Conservation (phyloP, 148 eudicot species). For the Spergularia marina region DNA sequence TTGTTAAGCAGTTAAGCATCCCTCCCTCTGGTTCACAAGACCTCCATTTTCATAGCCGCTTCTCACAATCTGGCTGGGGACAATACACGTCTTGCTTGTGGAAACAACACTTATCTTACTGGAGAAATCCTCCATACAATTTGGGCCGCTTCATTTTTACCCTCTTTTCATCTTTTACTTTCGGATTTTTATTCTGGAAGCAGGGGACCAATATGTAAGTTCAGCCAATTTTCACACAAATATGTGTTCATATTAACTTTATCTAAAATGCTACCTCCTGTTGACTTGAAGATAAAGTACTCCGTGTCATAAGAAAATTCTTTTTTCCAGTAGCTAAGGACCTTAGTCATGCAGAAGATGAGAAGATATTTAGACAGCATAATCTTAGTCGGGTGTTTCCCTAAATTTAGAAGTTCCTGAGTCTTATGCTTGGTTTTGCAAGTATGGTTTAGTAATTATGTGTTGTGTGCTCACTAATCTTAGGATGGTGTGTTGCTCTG, state of each 20-base stretch:
- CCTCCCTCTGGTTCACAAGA: constrained; percentile 60
- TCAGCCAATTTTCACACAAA: neutral
- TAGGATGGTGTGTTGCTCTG: too few species aligned
- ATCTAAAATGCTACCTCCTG: neutral
- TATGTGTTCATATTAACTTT: constrained; percentile 6
- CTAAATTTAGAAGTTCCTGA: neutral
- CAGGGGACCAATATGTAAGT: constrained; percentile 69
- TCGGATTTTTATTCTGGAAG: constrained; percentile 67
- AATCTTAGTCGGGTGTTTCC: too few species aligned
- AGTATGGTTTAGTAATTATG: neutral
- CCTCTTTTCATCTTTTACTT: constrained; percentile 44
- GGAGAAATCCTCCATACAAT: constrained; percentile 90
- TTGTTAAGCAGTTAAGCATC: constrained; percentile 40
- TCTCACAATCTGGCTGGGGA: constrained; percentile 65
- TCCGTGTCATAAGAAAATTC: neutral
- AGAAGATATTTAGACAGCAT: too few species aligned
- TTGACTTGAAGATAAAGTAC: neutral
- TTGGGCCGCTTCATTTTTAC: constrained; percentile 36
- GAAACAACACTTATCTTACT: constrained; percentile 76
- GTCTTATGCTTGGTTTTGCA: constrained; percentile 2
- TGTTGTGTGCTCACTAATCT: neutral
- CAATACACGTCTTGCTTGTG: constrained; percentile 77
- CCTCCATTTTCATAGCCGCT: constrained; percentile 50
- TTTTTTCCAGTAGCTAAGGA: neutral
- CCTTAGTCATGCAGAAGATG: too few species aligned